Evolutionary conservation across 495 filamentous ascomycete genomes (phyloP).

Genomic region (Lophiostoma macrostomum): DNA sequence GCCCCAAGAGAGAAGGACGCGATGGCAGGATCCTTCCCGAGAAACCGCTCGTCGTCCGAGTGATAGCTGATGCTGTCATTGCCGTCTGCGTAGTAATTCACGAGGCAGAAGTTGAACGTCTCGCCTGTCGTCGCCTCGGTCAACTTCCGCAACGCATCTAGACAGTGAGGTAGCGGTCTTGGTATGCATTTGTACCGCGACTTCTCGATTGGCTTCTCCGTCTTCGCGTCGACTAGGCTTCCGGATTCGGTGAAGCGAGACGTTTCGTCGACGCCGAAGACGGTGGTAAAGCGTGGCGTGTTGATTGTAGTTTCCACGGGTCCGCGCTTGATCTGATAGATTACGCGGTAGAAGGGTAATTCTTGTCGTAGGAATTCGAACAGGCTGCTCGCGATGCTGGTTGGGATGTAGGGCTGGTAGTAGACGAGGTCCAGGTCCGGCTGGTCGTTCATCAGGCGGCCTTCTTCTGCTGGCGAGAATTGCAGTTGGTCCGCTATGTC

Average conservation of each 20-base stretch:
- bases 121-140: conserved; percentile 59
- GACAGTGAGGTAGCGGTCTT: conserved; percentile 64
- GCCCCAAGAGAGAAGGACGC: conserved; percentile 67
- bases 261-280: conserved; percentile 67
- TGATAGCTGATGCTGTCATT: conserved; percentile 71
- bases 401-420: conserved; percentile 62
- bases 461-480: conserved; percentile 43
- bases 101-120: conserved; percentile 69
- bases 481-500: conserved; percentile 42
- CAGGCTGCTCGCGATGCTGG: conserved; percentile 50
- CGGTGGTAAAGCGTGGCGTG: conserved; percentile 68
- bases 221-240: conserved; percentile 48
- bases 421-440: conserved; percentile 65
- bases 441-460: conserved; percentile 54
- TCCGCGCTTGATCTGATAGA: conserved; percentile 63
- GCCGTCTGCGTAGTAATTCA: conserved; percentile 73
- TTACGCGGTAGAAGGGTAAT: conserved; percentile 69
- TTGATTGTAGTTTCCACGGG: conserved; percentile 56
- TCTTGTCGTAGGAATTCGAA: conserved; percentile 63
- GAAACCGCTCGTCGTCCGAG: conserved; percentile 72
- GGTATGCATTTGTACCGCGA: conserved; percentile 57
- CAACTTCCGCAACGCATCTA: conserved; percentile 53
- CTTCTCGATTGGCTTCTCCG: conserved; percentile 40
- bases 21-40: conserved; percentile 63
- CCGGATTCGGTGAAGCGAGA: conserved; percentile 41